A percentile compares a stretch with the other conserved stretches of the same genome.
phyloP scores from a whole-genome alignment of 495 filamentous ascomycete species.

The Neurospora sp. region DNA sequence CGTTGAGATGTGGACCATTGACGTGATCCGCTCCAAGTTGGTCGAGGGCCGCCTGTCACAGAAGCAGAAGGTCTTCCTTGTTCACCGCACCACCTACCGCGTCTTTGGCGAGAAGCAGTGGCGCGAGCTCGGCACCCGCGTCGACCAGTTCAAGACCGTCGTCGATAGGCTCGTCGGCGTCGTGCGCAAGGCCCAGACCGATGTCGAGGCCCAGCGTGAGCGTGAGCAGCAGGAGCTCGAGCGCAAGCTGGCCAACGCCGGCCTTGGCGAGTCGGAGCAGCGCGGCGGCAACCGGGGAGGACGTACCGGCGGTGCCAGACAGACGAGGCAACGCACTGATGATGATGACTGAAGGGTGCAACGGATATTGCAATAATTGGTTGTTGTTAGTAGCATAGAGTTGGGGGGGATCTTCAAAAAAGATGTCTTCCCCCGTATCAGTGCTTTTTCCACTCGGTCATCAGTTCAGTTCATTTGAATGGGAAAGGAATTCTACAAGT shows the following conservation, averaged over 20 bases:
- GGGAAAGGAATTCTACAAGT: not conserved
- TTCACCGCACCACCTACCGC: slow-evolving; percentile 88
- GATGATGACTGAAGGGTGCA: slow-evolving; percentile 33
- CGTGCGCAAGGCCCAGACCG: slow-evolving; percentile 66
- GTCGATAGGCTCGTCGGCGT: slow-evolving; percentile 64
- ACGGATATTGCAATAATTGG: not conserved
- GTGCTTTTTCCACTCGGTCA: not conserved
- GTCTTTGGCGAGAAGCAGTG: slow-evolving; percentile 98
- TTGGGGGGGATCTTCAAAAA: not conserved
- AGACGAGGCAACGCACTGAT: slow-evolving; percentile 31
- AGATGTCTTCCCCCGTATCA: not conserved
- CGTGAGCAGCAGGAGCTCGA: slow-evolving; percentile 49
- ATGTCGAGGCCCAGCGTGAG: slow-evolving; percentile 47
- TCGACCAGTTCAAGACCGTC: slow-evolving; percentile 82
- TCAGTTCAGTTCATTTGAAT: not conserved
- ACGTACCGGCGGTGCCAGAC: not conserved
- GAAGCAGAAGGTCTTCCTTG: slow-evolving; percentile 79
- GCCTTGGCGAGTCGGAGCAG: slow-evolving; percentile 21
- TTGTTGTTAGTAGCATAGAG: not conserved
- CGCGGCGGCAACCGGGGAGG: slow-evolving; percentile 9
- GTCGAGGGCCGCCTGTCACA: slow-evolving; percentile 93
- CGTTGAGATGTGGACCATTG: slow-evolving; percentile 97
- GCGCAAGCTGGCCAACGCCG: slow-evolving; percentile 38
- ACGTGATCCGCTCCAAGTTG: slow-evolving; percentile 87
- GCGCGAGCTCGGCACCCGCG: slow-evolving; percentile 76